Percentiles rank a stretch among this genome's conserved stretches.
phyloP scores from a whole-genome alignment of 192 early-diverging fungal species.

The Coemansia pectinata region DNA sequence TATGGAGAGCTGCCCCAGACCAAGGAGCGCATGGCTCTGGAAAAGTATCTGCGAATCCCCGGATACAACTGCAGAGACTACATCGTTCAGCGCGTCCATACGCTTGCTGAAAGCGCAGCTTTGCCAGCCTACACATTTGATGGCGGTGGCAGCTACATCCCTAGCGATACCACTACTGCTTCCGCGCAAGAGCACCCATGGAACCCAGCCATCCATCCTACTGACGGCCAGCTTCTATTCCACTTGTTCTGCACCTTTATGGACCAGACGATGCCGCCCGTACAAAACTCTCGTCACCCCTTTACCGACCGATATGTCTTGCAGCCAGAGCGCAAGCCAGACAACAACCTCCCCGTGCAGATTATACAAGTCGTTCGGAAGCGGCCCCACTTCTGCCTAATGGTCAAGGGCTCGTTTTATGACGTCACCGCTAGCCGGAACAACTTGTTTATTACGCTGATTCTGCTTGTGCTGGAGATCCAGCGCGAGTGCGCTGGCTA shows the following conservation, averaged over 20 bases:
- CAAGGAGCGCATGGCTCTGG: constrained; percentile 55
- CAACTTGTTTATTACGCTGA: constrained; percentile 52
- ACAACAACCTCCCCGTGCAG: constrained; percentile 53
- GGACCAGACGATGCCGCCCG: constrained; percentile 59
- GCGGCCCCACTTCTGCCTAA: constrained; percentile 58
- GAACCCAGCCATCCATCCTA: constrained; percentile 41
- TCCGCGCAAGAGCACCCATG: constrained; percentile 21
- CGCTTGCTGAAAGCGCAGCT: constrained; percentile 44
- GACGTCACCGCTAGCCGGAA: constrained; percentile 57
- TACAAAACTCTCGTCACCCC: constrained; percentile 50
- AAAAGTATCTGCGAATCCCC: constrained; percentile 52
- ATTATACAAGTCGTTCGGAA: constrained; percentile 59
- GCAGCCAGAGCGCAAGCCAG: constrained; percentile 54
- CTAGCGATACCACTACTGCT: not conserved
- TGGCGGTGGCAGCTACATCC: constrained; percentile 28
- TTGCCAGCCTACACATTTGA: constrained; percentile 48
- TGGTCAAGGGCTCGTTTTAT: constrained; percentile 58
- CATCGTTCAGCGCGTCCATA: constrained; percentile 42
- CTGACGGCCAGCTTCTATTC: constrained; percentile 62
- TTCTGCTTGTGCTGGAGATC: constrained; percentile 59
- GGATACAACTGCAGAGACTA: constrained; percentile 42
- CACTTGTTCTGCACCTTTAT: constrained; percentile 64
- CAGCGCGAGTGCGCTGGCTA: constrained; percentile 59
- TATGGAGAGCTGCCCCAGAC: constrained; percentile 45
- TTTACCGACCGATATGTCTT: constrained; percentile 61